Base-by-base conservation (phyloP, 2,329 filamentous ascomycete species). In the Xylaria sp. region DNA sequence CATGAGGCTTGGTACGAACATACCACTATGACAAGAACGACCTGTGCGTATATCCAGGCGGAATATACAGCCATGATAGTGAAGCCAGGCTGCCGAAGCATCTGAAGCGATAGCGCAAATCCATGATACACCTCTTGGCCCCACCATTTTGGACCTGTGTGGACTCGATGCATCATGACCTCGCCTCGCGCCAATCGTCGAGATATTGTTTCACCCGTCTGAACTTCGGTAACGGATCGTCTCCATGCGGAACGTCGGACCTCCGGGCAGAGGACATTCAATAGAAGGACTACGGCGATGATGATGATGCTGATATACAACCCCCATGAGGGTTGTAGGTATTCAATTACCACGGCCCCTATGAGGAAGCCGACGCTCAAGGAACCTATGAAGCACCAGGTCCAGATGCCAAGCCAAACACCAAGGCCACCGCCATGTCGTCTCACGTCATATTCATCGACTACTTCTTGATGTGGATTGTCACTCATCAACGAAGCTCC, bases 351-450 rank as follows among this genome's bases (percentile, higher is more conserved):
- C 37, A 82, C 77, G 10, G 90, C 89, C 3, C 91, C 91, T 38
- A 91, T 79, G 59, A 90, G 77, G 70, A 93, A 93, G 0, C 91
- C 90, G 37, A 92, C 72, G 0, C 87, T 85, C 21, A 93, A 80
- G 21, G 89, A 91, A 5, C 87, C 89, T 68, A 91, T 86, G 75
- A 86, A 90, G 72, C 89, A 91, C 86, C 88, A 93, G 0, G 88
- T 88, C 89, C 90, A 93, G 56, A 90, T 81, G 1, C 89, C 89
- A 9, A 92, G 80, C 91, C 90, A 93, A n/a, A 90, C 78, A 0
- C 91, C 91, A 79, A 93, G 88, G 0, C 91, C 90, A 11, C 90
- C 90, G 7, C 91, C 91, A 70, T 92, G 89, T 40, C 90, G 82
- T 56, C 90, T 85, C 17, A 90, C 84, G 73, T 93, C 90, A 67